phyloP scores from a whole-genome alignment of 2,329 filamentous ascomycete species.

The Hypoxylon sp. region DNA sequence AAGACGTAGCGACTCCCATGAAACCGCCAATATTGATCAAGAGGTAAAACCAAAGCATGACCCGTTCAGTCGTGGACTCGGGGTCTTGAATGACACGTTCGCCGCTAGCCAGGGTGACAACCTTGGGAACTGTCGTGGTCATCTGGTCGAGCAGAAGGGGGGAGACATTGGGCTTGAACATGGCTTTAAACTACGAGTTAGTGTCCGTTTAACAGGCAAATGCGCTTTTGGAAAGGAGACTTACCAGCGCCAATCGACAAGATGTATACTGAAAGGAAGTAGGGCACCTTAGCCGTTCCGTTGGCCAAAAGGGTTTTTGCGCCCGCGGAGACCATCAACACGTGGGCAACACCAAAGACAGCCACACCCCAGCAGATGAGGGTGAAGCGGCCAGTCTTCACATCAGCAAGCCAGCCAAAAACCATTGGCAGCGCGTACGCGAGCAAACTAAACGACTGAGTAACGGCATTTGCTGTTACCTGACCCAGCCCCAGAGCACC shows the following conservation, averaged over 20 bases:
- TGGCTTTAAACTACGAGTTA: slow-evolving; percentile 45
- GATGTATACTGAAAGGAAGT: slow-evolving; percentile 66
- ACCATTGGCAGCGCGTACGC: slow-evolving; percentile 70
- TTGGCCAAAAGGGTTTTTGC: slow-evolving; percentile 59
- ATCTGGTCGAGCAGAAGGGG: slow-evolving; percentile 77
- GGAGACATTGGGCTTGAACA: slow-evolving; percentile 81
- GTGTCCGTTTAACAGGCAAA: not conserved
- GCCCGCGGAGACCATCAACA: slow-evolving; percentile 75
- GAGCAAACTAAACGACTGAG: slow-evolving; percentile 68
- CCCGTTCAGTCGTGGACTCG: slow-evolving; percentile 72
- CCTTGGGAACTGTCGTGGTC: slow-evolving; percentile 65
- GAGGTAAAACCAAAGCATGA: slow-evolving; percentile 75
- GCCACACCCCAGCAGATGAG: slow-evolving; percentile 79
- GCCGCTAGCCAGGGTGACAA: slow-evolving; percentile 65
- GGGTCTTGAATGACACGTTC: slow-evolving; percentile 78
- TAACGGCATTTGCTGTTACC: slow-evolving; percentile 64
- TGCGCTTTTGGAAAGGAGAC: slow-evolving; percentile 4
- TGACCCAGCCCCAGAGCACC: slow-evolving; percentile 72
- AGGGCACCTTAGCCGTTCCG: slow-evolving; percentile 64
- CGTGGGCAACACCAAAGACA: slow-evolving; percentile 75
- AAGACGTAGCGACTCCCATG: slow-evolving; percentile 65
- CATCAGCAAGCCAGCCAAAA: slow-evolving; percentile 72
- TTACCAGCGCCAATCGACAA: slow-evolving; percentile 74
- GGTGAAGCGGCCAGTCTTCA: slow-evolving; percentile 76
- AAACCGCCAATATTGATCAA: slow-evolving; percentile 68